phyloP scores from a whole-genome alignment of 768 basidiomycete genomes.

The Coprinopsis strossmayeri region DNA sequence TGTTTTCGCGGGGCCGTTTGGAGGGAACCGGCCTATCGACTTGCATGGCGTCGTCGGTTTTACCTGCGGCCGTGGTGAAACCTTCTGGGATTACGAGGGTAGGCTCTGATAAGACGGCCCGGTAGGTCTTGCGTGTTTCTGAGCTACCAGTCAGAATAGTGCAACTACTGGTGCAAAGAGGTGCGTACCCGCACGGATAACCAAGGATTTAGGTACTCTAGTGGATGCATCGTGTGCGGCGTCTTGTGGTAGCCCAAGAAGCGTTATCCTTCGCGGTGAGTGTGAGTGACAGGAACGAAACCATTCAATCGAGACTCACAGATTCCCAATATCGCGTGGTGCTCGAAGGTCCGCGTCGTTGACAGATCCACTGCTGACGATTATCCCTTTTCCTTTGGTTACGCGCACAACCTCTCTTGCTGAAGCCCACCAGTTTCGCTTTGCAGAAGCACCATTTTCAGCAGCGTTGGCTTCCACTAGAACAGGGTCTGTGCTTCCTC shows the following conservation, averaged over 20 bases:
- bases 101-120: slow-evolving; percentile 75
- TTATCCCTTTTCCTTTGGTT: slow-evolving; percentile 70
- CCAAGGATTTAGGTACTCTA: slow-evolving; percentile 55
- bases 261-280: slow-evolving; percentile 39
- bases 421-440: slow-evolving; percentile 82
- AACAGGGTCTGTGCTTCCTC: slow-evolving; percentile 47
- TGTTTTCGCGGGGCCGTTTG: not conserved
- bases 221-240: slow-evolving; percentile 57
- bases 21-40: not conserved
- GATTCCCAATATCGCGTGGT: slow-evolving; percentile 67
- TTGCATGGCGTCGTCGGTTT: not conserved
- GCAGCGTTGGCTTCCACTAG: slow-evolving; percentile 40
- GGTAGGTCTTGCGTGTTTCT: slow-evolving; percentile 77
- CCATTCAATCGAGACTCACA: slow-evolving; percentile 43
- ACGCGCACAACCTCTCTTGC: slow-evolving; percentile 73
- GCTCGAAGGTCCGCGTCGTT: slow-evolving; percentile 57
- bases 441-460: slow-evolving; percentile 47
- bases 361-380: slow-evolving; percentile 67
- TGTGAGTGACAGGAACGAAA: not conserved
- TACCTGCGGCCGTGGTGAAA: not conserved
- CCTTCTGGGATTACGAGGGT: slow-evolving; percentile 49
- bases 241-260: slow-evolving; percentile 67
- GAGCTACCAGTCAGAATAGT: too few relatives aligned
- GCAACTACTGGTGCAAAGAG: too few relatives aligned
- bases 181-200: slow-evolving; percentile 73